Evolutionary conservation across 129 eudicot species (phyloP), one percentile per base, ranked within the genome.

Genomic region (Lactuca saligna): DNA sequence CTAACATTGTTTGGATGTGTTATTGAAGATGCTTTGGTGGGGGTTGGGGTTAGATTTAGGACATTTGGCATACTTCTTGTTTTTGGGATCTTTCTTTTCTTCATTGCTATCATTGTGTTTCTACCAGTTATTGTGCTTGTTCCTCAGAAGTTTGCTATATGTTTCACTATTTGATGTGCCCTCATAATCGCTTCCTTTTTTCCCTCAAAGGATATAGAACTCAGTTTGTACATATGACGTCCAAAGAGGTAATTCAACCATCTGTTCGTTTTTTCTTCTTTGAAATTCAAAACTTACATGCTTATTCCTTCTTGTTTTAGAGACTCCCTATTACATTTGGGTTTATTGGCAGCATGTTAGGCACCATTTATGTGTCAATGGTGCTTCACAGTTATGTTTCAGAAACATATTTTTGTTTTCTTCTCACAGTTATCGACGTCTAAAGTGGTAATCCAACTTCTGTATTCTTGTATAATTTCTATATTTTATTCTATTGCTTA

Each of bases 381-480:
- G 92, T 89, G 76, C 97, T 93, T 66, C 98, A 93, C 74, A 93
- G 97, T 49, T 89, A 93, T 60, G 72, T 93, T 71, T 90, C n/a
- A n/a, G n/a, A n/a, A n/a, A n/a, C n/a, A n/a, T n/a, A n/a, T 93
- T 29, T 93, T 97, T 4, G 98, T 85, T 0, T 62, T 93, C 54
- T 93, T 93, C 79, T 93, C 98, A 63, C 98, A 93, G 98, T 97
- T 93, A 84, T n/a, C n/a, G n/a, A n/a, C n/a, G n/a, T n/a, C 35
- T 4, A 7, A n/a, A n/a, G n/a, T n/a, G n/a, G n/a, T n/a, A 60
- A 60, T 33, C 17, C 65, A n/a, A 61, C 44, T 65, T 32, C 32
- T 57, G 6, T 64, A 8, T n/a, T 57, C 33, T 29, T 20, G 33
- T 50, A 39, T 9, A 17, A 38, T 59, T 51, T 13, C 1, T 35